Percentiles rank a stretch among this genome's conserved stretches.
phyloP scores from a whole-genome alignment of 192 early-diverging fungal genomes.

The Backusella mclennaniae region DNA sequence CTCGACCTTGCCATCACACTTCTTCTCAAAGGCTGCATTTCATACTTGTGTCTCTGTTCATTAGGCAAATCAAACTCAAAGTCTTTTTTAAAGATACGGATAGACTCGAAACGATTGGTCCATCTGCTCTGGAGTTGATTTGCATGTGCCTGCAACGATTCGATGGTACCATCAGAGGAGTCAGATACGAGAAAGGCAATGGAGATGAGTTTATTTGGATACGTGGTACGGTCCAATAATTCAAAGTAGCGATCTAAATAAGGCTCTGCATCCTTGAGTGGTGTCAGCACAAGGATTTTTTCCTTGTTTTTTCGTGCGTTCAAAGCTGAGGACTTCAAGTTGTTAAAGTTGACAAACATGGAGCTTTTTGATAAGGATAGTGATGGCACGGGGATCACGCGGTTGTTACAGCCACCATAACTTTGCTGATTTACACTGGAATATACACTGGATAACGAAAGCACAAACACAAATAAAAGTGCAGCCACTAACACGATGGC shows the following conservation, averaged over 20 bases:
- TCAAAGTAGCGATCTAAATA: slow-evolving; percentile 58
- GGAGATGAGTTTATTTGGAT: slow-evolving; percentile 50
- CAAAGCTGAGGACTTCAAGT: slow-evolving; percentile 10
- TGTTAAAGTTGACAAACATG: slow-evolving; percentile 25
- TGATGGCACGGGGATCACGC: neutral
- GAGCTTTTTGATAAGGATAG: slow-evolving; percentile 1
- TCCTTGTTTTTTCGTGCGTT: slow-evolving; percentile 13
- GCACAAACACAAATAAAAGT: slow-evolving; percentile 11
- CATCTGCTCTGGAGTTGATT: neutral
- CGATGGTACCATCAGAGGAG: slow-evolving; percentile 52
- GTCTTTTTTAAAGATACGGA: slow-evolving; percentile 55
- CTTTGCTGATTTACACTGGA: neutral
- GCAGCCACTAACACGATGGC: neutral
- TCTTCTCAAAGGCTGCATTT: slow-evolving; percentile 46
- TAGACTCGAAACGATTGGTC: slow-evolving; percentile 30
- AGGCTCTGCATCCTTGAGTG: slow-evolving; percentile 53
- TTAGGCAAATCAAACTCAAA: slow-evolving; percentile 53
- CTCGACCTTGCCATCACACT: slow-evolving; percentile 56
- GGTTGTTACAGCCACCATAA: neutral
- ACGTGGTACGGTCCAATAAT: slow-evolving; percentile 45
- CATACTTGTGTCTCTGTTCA: slow-evolving; percentile 50
- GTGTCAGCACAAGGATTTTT: slow-evolving; percentile 53
- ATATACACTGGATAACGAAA: slow-evolving; percentile 3
- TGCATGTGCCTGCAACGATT: slow-evolving; percentile 39
- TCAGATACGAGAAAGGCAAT: slow-evolving; percentile 59